Conservation (phyloP, 176 grass and related monocot species). For the Hordeum vulgare region MorexV3_pseudomolecules_assembly NC_058521.1:112438352-112438851, state of each 20-base stretch:
- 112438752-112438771: neutral
- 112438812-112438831: neutral
- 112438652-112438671: neutral
- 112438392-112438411: neutral
- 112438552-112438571: neutral
- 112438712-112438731: neutral
- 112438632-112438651: neutral
- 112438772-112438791: conserved; percentile 3
- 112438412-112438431: neutral
- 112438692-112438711: neutral
- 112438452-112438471: neutral
- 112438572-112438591: neutral
- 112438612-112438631: neutral
- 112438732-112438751: neutral
- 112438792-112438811: neutral
- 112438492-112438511: neutral
- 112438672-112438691: neutral
- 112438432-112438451: neutral
- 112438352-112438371: neutral
- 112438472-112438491: neutral
- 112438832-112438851: neutral
- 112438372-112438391: neutral
- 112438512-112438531: neutral
- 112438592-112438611: neutral
- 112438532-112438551: neutral